These are phyloP conservation scores for Zygosaccharomyces bisporus DNA, from an alignment of 805 yeast genomes.

Conservation along the genomic window DNA sequence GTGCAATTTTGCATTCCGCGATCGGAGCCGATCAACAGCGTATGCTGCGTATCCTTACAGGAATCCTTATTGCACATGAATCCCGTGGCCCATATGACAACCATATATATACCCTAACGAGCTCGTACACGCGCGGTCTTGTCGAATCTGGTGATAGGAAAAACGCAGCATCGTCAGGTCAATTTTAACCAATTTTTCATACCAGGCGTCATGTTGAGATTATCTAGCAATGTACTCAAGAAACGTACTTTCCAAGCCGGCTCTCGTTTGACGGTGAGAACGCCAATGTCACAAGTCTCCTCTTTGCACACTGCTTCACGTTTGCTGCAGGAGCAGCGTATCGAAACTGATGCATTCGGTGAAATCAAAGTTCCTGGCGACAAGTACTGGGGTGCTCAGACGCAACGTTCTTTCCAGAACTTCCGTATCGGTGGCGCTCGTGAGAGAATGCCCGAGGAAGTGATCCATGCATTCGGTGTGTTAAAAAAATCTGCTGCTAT, in stretches of 20 bases:
- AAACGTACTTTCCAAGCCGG: constrained; percentile 5
- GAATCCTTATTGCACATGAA: background rate
- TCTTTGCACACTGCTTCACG: constrained; percentile 8
- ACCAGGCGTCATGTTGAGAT: constrained; percentile 9
- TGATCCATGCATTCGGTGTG: constrained; percentile 87
- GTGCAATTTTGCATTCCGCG: background rate
- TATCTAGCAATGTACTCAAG: constrained; percentile 8
- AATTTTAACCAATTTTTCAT: background rate
- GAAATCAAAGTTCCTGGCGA: constrained; percentile 85
- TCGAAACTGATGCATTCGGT: constrained; percentile 95
- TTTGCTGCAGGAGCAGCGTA: constrained; percentile 41
- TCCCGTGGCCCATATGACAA: background rate
- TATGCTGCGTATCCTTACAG: background rate
- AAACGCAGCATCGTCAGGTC: background rate
- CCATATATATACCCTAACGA: background rate
- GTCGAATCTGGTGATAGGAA: background rate
- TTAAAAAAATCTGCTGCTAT: constrained; percentile 92
- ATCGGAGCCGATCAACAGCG: constrained; percentile 3
- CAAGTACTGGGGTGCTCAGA: constrained; percentile 98
- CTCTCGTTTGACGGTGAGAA: constrained; percentile 1
- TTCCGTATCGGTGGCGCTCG: constrained; percentile 93
- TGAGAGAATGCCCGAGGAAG: constrained; percentile 88
- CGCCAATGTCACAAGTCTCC: constrained; percentile 6
- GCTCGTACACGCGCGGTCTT: background rate
- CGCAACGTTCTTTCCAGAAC: constrained; percentile 88